phyloP scores from a whole-genome alignment of 2,329 filamentous ascomycete species.

The Neocucurbitaria cava region DNA sequence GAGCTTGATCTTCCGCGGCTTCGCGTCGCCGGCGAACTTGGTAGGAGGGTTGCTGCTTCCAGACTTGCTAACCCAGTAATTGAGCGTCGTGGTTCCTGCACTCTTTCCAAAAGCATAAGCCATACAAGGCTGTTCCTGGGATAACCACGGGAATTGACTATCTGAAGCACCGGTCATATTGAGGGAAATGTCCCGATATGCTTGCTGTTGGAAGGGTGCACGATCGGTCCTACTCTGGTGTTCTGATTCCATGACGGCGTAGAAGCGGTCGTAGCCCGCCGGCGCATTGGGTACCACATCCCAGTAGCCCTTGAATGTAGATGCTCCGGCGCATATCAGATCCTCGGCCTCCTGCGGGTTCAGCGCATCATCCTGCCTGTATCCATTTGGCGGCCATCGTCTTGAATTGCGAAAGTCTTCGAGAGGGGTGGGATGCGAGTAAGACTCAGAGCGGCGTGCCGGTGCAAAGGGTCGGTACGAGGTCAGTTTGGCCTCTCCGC shows the following conservation, averaged over 20 bases:
- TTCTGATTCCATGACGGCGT: constrained; percentile 50
- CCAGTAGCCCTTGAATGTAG: constrained; percentile 50
- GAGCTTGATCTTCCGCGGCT: constrained; percentile 68
- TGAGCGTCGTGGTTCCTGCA: constrained; percentile 75
- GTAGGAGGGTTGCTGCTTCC: constrained; percentile 64
- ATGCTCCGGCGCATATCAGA: constrained; percentile 48
- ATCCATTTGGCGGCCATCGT: constrained; percentile 51
- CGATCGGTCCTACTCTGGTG: constrained; percentile 49
- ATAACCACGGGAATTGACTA: constrained; percentile 66
- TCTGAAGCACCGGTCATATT: constrained; percentile 46
- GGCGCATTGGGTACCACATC: constrained; percentile 47
- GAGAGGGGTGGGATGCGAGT: constrained; percentile 46
- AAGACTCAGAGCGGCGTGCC: constrained; percentile 42
- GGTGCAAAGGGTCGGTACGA: constrained; percentile 32
- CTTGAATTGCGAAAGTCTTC: constrained; percentile 46
- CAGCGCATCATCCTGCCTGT: constrained; percentile 41
- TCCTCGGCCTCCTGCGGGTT: constrained; percentile 45
- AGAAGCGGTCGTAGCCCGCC: constrained; percentile 48
- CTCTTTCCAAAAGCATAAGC: constrained; percentile 70
- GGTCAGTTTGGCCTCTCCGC: constrained; percentile 36
- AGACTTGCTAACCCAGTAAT: constrained; percentile 69
- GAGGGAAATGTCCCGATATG: constrained; percentile 49
- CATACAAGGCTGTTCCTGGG: constrained; percentile 76
- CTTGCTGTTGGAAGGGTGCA: constrained; percentile 41
- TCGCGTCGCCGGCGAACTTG: constrained; percentile 64